Percentiles rank a stretch among this genome's conserved stretches.
These are phyloP conservation scores for Eucalyptus lansdowneana DNA, from an alignment of 345 rosid species.

Conservation along the genomic window DNA sequence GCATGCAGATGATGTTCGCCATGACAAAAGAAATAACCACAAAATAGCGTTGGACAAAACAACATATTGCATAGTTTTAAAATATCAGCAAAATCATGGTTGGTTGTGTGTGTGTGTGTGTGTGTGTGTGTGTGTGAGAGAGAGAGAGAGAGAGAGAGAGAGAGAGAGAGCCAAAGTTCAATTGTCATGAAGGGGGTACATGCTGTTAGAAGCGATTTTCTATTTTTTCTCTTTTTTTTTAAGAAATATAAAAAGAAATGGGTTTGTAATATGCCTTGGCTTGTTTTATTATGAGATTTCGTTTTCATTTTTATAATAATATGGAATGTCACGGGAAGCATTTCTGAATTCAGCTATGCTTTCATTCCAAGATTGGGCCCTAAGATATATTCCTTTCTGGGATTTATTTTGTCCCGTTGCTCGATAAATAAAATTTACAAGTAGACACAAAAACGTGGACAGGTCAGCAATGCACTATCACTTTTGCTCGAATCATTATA, in stretches of 20 bases:
- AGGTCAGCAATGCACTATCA: slow-evolving; percentile 6
- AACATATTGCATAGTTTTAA: neutral
- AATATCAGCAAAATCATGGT: neutral
- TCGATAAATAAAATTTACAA: neutral
- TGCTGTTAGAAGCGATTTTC: neutral
- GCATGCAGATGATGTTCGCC: neutral
- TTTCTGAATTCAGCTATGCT: slow-evolving; percentile 16
- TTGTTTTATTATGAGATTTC: neutral
- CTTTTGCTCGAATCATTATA: neutral
- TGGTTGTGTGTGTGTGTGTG: too few species aligned
- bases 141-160: neutral
- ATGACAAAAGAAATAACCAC: neutral
- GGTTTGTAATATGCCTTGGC: neutral
- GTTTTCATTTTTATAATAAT: neutral
- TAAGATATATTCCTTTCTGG: slow-evolving; percentile 3
- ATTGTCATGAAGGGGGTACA: neutral
- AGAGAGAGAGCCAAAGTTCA: neutral
- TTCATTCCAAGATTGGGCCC: slow-evolving; percentile 2
- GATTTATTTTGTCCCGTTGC: slow-evolving; percentile 17
- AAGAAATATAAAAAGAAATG: neutral
- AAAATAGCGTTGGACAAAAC: neutral
- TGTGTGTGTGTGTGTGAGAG: too few species aligned
- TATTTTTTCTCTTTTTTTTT: neutral
- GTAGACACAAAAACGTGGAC: slow-evolving; percentile 11
- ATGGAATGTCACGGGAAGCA: slow-evolving; percentile 40